These are phyloP conservation scores for Mycena metata DNA, from an alignment of 768 basidiomycete species.

Conservation along the genomic window DNA sequence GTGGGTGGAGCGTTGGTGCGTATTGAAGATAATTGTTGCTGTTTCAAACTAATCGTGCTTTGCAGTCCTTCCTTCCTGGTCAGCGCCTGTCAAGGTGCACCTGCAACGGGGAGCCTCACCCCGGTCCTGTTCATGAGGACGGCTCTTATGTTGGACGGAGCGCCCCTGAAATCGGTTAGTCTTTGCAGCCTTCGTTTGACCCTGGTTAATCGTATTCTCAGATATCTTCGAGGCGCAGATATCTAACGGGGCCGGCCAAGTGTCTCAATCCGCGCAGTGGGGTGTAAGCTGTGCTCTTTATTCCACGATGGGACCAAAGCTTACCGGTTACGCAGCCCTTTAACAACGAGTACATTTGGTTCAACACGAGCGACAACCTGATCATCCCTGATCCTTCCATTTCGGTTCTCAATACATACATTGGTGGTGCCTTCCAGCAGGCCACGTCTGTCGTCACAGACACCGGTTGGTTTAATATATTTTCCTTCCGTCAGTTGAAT, in stretches of 20 bases:
- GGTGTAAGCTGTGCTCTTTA: conserved; percentile 61
- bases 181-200: background rate
- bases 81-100: conserved; percentile 92
- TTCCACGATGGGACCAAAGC: background rate
- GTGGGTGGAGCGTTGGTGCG: conserved; percentile 61
- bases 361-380: conserved; percentile 71
- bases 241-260: conserved; percentile 54
- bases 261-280: conserved; percentile 91
- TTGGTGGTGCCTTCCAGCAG: conserved; percentile 86
- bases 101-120: conserved; percentile 87
- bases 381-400: conserved; percentile 66
- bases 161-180: conserved; percentile 83
- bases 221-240: conserved; percentile 89
- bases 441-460: conserved; percentile 78
- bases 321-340: conserved; percentile 67
- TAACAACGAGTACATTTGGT: conserved; percentile 79
- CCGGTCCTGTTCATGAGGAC: conserved; percentile 86
- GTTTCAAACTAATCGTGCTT: no score
- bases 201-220: background rate
- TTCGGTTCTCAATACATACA: conserved; percentile 73
- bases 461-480: conserved; percentile 60
- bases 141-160: conserved; percentile 85
- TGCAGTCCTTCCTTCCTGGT: conserved; percentile 82
- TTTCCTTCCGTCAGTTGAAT: background rate
- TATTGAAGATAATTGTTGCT: no score